These are phyloP conservation scores for Neospora caninum DNA, from an alignment of 169 alveolate genomes.

Conservation along the genomic window DNA sequence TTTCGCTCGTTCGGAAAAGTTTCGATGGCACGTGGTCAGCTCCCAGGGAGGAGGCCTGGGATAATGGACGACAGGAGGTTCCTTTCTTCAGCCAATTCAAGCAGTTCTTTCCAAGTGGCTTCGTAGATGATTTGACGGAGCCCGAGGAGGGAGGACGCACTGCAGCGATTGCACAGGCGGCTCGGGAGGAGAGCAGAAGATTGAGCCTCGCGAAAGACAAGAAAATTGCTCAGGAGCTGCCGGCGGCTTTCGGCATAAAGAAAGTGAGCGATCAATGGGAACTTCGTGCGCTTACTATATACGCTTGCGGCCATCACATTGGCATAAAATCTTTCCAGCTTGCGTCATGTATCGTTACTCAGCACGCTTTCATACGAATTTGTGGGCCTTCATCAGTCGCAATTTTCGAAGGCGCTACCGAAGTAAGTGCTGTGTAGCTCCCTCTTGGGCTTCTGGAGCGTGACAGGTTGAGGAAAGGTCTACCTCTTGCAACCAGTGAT, in stretches of 20 bases:
- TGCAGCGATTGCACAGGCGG: slow-evolving; percentile 18
- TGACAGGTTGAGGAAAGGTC: too few species aligned
- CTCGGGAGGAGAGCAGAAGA: neutral
- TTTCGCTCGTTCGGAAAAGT: neutral
- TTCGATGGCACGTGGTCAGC: neutral
- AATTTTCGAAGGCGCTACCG: too few species aligned
- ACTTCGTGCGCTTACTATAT: too few species aligned
- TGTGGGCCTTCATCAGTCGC: too few species aligned
- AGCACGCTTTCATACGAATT: too few species aligned
- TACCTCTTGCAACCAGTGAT: too few species aligned
- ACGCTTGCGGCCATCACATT: too few species aligned
- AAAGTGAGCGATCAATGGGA: neutral
- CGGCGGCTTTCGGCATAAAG: neutral
- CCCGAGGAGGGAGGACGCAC: slow-evolving; percentile 19
- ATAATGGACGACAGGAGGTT: neutral
- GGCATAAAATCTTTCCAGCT: too few species aligned
- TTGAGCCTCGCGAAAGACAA: neutral
- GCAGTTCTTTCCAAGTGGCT: neutral
- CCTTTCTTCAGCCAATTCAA: neutral
- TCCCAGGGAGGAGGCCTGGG: neutral
- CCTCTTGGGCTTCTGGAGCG: too few species aligned
- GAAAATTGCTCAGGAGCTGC: neutral
- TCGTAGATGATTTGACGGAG: neutral
- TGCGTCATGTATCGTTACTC: too few species aligned
- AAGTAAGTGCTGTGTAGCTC: too few species aligned